Evolutionary conservation across 2,329 filamentous ascomycete genomes (phyloP).

Genomic region (Stemphylium lycopersici): DNA sequence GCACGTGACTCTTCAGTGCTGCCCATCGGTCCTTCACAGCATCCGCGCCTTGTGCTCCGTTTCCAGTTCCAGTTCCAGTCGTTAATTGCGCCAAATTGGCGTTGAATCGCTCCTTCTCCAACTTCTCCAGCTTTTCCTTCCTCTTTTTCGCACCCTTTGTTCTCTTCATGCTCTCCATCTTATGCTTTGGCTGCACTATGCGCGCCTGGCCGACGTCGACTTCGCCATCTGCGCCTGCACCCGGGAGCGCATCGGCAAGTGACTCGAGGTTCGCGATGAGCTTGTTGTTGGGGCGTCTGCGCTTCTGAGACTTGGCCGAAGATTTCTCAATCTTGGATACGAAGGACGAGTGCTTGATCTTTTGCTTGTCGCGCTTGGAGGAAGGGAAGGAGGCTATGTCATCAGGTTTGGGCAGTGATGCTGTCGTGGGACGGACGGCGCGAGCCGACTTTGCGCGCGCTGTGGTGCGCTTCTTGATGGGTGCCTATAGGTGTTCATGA

Average conservation of each 20-base stretch:
- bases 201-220: slow-evolving; percentile 60
- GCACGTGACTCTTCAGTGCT: slow-evolving; percentile 81
- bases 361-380: slow-evolving; percentile 82
- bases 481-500: slow-evolving; percentile 31
- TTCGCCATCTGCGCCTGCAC: slow-evolving; percentile 44
- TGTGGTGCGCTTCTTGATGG: slow-evolving; percentile 46
- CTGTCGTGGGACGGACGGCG: slow-evolving; percentile 26
- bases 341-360: slow-evolving; percentile 81
- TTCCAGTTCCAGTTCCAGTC: slow-evolving; percentile 17
- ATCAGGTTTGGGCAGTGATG: slow-evolving; percentile 29
- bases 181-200: slow-evolving; percentile 57
- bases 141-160: slow-evolving; percentile 76
- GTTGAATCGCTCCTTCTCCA: slow-evolving; percentile 84
- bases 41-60: slow-evolving; percentile 13
- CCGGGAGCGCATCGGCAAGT: slow-evolving; percentile 80
- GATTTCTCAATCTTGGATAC: slow-evolving; percentile 75
- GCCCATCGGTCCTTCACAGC: slow-evolving; percentile 66
- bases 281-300: slow-evolving; percentile 75
- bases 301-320: slow-evolving; percentile 62
- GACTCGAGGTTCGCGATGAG: slow-evolving; percentile 76
- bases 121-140: slow-evolving; percentile 78
- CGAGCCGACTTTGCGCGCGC: slow-evolving; percentile 44
- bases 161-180: slow-evolving; percentile 67
- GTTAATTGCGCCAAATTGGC: slow-evolving; percentile 80
- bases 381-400: slow-evolving; percentile 63